Percentiles rank a stretch among this genome's conserved stretches.
These are phyloP conservation scores for Penicillium goetzii DNA, from an alignment of 495 filamentous ascomycete species.

Conservation along the genomic window DNA sequence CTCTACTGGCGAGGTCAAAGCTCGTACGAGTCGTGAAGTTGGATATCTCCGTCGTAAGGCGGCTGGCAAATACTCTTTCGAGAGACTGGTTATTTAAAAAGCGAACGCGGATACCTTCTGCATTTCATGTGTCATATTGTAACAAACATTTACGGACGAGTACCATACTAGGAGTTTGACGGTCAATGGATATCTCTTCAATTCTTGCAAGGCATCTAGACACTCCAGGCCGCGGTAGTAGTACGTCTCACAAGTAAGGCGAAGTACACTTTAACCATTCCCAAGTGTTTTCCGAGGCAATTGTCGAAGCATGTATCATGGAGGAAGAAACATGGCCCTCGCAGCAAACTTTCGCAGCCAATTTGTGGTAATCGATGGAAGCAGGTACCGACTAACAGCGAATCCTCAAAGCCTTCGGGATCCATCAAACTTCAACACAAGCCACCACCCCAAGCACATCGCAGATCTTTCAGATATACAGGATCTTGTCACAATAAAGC, in stretches of 20 bases:
- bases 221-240: too few relatives aligned
- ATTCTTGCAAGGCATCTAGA: background rate
- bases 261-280: too few relatives aligned
- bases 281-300: background rate
- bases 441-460: too few relatives aligned
- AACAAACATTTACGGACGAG: constrained; percentile 27
- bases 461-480: too few relatives aligned
- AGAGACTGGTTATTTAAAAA: constrained; percentile 64
- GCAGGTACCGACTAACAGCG: too few relatives aligned
- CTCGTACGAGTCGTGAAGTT: constrained; percentile 67
- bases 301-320: background rate
- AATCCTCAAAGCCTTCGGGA: background rate
- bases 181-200: constrained; percentile 14
- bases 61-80: constrained; percentile 75
- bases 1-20: constrained; percentile 59
- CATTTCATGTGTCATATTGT: constrained; percentile 31
- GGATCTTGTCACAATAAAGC: too few relatives aligned
- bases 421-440: background rate
- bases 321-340: background rate
- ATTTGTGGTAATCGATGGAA: background rate
- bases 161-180: constrained; percentile 29
- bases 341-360: background rate
- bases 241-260: background rate
- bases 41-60: constrained; percentile 72
- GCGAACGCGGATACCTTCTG: constrained; percentile 15